Percentiles rank a stretch among this genome's conserved stretches.
These are phyloP conservation scores for Chrysanthemum lavandulifolium DNA, from an alignment of 129 eudicot species.

Conservation along the genomic window DNA sequence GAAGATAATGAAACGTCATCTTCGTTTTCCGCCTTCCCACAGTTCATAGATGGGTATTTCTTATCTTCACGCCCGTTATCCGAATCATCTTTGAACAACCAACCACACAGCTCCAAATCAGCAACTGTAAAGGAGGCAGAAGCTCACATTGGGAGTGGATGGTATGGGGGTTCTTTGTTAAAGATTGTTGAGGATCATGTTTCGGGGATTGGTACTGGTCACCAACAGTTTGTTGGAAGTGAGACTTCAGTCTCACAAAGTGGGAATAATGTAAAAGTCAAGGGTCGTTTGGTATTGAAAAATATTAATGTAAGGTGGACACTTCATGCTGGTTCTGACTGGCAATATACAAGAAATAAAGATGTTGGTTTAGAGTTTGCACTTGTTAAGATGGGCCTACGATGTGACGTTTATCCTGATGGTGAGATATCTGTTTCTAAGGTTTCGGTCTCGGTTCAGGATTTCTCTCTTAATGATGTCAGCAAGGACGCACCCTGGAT, in stretches of 20 bases:
- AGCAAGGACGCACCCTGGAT: constrained; percentile 89
- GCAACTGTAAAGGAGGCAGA: constrained; percentile 33
- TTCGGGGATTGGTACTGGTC: constrained; percentile 27
- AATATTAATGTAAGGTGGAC: constrained; percentile 72
- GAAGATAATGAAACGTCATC: constrained; percentile 30
- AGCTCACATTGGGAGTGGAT: constrained; percentile 49
- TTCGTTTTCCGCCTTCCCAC: constrained; percentile 36
- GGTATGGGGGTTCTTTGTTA: constrained; percentile 61
- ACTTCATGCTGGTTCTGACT: constrained; percentile 77
- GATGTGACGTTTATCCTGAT: constrained; percentile 56
- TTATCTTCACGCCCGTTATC: constrained; percentile 57
- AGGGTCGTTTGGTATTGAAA: constrained; percentile 65
- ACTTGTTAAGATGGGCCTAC: constrained; percentile 48
- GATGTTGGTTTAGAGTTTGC: constrained; percentile 58
- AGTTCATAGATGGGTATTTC: constrained; percentile 80
- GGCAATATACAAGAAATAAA: constrained; percentile 64
- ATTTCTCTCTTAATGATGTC: constrained; percentile 65
- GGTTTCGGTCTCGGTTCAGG: constrained; percentile 53
- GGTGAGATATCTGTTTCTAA: constrained; percentile 63
- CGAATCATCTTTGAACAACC: constrained; percentile 37
- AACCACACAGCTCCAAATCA: constrained; percentile 32
- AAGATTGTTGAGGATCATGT: constrained; percentile 73
- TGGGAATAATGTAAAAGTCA: constrained; percentile 35
- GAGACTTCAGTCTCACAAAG: constrained; percentile 26
- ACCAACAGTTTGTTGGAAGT: constrained; percentile 22